phyloP scores from a whole-genome alignment of 1,139 yeast species.

The Candida sojae region DNA sequence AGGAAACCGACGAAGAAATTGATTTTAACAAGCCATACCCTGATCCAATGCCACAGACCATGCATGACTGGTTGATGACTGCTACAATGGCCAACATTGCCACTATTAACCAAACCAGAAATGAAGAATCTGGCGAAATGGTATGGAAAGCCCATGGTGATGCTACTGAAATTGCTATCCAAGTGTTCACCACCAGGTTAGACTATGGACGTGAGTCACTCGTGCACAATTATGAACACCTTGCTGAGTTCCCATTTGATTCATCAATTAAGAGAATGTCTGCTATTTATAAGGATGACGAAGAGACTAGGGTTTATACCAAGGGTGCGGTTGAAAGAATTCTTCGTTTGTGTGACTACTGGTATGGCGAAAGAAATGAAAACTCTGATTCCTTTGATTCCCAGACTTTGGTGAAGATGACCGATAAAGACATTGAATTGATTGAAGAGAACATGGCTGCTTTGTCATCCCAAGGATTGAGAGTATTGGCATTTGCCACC shows the following conservation, averaged over 20 bases:
- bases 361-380: conserved; percentile 41
- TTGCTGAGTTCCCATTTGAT: conserved; percentile 77
- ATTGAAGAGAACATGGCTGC: conserved; percentile 63
- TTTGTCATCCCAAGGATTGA: conserved; percentile 67
- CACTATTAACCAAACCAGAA: conserved; percentile 37
- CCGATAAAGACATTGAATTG: conserved; percentile 36
- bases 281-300: conserved; percentile 51
- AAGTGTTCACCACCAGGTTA: conserved; percentile 65
- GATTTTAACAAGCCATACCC: conserved; percentile 27
- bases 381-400: conserved; percentile 11
- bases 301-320: conserved; percentile 47
- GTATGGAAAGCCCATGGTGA: conserved; percentile 80
- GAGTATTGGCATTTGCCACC: conserved; percentile 73
- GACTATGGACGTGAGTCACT: conserved; percentile 48
- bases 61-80: conserved; percentile 52
- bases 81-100: conserved; percentile 80
- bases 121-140: conserved; percentile 33
- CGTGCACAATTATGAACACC: conserved; percentile 35
- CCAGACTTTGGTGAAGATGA: conserved; percentile 38
- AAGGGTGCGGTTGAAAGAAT: conserved; percentile 85
- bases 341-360: conserved; percentile 54
- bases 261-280: conserved; percentile 79
- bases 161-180: conserved; percentile 83
- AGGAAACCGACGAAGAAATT: conserved; percentile 40
- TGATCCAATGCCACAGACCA: conserved; percentile 21